These are phyloP conservation scores for Ogataea siamensis DNA, from an alignment of 805 yeast genomes.

Conservation along the genomic window DNA sequence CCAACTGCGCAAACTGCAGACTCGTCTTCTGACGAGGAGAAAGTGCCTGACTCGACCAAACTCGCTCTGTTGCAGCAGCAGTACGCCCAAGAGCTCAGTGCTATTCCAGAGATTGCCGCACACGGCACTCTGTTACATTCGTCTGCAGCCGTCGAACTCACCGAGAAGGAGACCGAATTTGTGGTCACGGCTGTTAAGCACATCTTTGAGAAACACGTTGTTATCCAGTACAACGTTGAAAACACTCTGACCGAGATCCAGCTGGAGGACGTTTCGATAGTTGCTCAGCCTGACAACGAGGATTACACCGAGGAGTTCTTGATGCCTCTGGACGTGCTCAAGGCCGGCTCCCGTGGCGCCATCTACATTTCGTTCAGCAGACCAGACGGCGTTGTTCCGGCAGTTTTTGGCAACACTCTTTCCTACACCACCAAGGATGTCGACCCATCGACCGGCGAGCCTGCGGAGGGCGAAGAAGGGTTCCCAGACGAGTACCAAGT, in stretches of 20 bases:
- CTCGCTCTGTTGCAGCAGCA: constrained; percentile 51
- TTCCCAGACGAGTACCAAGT: constrained; percentile 92
- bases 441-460: constrained; percentile 66
- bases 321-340: constrained; percentile 68
- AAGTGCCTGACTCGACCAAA: constrained; percentile 29
- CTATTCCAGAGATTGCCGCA: constrained; percentile 67
- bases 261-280: constrained; percentile 72
- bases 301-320: constrained; percentile 66
- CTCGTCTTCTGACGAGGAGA: constrained; percentile 27
- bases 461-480: constrained; percentile 73
- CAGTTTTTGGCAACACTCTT: constrained; percentile 61
- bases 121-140: constrained; percentile 79
- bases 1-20: constrained; percentile 23
- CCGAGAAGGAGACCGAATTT: constrained; percentile 92
- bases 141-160: constrained; percentile 61
- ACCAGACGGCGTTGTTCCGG: constrained; percentile 41
- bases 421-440: constrained; percentile 77
- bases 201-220: constrained; percentile 69
- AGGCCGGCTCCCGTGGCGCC: constrained; percentile 68
- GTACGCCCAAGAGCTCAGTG: constrained; percentile 65
- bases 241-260: constrained; percentile 81
- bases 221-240: constrained; percentile 76
- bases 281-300: constrained; percentile 61
- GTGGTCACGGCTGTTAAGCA: constrained; percentile 84
- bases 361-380: constrained; percentile 75